Conservation (phyloP, 176 grass and related monocot species). For the Echinochloa phyllopogon region DNA sequence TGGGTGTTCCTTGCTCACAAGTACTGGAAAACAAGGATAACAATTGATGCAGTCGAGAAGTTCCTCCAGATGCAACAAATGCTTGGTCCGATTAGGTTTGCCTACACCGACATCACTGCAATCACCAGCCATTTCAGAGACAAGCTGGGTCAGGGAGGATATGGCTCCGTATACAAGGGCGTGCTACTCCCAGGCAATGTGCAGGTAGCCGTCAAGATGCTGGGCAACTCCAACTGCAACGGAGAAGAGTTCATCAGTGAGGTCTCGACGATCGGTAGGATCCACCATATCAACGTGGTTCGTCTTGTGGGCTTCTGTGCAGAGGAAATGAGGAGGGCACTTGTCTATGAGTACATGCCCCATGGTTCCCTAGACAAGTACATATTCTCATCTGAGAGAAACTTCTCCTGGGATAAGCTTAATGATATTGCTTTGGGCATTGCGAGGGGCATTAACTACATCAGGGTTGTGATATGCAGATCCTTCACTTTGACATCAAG, state of each 20-base stretch:
- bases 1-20: constrained; percentile 53
- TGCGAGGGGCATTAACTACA: too few species aligned
- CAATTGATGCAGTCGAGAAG: constrained; percentile 50
- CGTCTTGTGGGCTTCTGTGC: constrained; percentile 44
- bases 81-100: constrained; percentile 40
- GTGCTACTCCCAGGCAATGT: constrained; percentile 13
- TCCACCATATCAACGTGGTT: constrained; percentile 56
- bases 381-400: too few species aligned
- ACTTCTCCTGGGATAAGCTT: too few species aligned
- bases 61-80: constrained; percentile 45
- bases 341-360: constrained; percentile 57
- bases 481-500: constrained; percentile 66
- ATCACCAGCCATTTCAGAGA: constrained; percentile 58
- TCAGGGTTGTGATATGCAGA: constrained; percentile 1
- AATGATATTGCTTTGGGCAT: too few species aligned
- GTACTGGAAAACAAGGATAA: constrained; percentile 43
- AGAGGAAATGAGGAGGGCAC: constrained; percentile 43
- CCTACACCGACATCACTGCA: constrained; percentile 54
- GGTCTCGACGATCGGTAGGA: constrained; percentile 48
- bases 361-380: constrained; percentile 26
- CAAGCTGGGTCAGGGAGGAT: constrained; percentile 60
- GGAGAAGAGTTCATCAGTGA: constrained; percentile 62
- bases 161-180: constrained; percentile 51
- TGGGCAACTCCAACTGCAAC: constrained; percentile 36
- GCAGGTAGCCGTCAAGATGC: constrained; percentile 51